Evolutionary conservation across 176 grass and related monocot genomes (phyloP).

Genomic region (Tillandsia leiboldiana): DNA sequence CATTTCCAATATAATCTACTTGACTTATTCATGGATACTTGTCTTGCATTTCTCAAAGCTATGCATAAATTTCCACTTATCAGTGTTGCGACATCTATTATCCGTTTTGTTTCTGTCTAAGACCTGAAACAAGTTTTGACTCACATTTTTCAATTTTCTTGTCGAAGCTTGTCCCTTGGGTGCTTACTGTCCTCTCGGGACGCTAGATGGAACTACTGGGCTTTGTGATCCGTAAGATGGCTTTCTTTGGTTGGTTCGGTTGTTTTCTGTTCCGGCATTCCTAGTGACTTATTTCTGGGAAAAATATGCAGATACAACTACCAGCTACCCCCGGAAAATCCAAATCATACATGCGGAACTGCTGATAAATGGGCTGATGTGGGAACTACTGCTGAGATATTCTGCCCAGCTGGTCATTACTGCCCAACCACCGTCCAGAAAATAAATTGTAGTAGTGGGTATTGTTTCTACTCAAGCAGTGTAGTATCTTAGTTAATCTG

Average conservation of each 20-base stretch:
- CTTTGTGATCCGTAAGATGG: conserved; percentile 65
- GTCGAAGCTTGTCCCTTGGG: conserved; percentile 70
- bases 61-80: too few species aligned
- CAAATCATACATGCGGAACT: conserved; percentile 32
- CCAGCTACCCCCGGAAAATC: conserved; percentile 41
- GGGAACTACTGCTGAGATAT: conserved; percentile 39
- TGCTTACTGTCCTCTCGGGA: conserved; percentile 64
- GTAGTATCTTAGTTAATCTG: background rate
- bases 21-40: too few species aligned
- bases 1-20: too few species aligned
- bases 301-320: conserved; percentile 46
- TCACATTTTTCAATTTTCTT: conserved; percentile 6
- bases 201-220: conserved; percentile 35
- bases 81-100: too few species aligned
- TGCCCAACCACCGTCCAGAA: conserved; percentile 62
- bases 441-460: conserved; percentile 50
- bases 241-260: conserved; percentile 4
- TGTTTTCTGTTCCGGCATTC: conserved; percentile 8
- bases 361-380: conserved; percentile 69
- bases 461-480: background rate
- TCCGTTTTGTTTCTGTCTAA: background rate
- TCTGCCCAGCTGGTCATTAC: conserved; percentile 59
- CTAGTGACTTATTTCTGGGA: conserved; percentile 3
- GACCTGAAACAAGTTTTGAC: background rate
- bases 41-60: too few species aligned